Conservation (phyloP, 225 moss, liverwort and hornwort species). For the Ulota crispa region DNA sequence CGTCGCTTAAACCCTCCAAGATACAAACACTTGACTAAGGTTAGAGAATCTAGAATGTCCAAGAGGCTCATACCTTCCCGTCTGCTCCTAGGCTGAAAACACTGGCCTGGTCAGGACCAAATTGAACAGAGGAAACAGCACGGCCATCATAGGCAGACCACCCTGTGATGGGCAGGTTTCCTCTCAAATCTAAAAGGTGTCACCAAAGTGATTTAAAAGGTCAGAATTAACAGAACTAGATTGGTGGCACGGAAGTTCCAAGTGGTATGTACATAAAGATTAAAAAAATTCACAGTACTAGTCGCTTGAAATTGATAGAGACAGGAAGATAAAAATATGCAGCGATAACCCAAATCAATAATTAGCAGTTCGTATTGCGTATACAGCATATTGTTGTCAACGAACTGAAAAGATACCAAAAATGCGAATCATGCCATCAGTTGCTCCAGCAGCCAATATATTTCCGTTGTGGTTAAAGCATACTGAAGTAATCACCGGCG, state of each 20-base stretch:
- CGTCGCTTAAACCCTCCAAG: neutral
- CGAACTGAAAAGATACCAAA: slow-evolving; percentile 61
- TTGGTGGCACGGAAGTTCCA: neutral
- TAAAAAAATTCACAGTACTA: neutral
- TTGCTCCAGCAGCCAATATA: slow-evolving; percentile 79
- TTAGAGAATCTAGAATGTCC: neutral
- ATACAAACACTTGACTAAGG: neutral
- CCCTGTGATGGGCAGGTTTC: slow-evolving; percentile 76
- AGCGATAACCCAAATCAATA: neutral
- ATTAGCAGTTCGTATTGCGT: slow-evolving; percentile 3
- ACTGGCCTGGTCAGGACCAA: slow-evolving; percentile 86
- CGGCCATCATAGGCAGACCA: slow-evolving; percentile 86
- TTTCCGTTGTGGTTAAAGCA: slow-evolving; percentile 97
- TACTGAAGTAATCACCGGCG: slow-evolving; percentile 88
- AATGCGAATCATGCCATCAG: slow-evolving; percentile 95
- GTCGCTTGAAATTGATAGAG: slow-evolving; percentile 9
- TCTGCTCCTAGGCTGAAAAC: slow-evolving; percentile 81
- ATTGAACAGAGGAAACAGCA: slow-evolving; percentile 79
- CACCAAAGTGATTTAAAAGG: slow-evolving; percentile 8
- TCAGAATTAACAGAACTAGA: slow-evolving; percentile 28
- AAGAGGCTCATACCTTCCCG: slow-evolving; percentile 62
- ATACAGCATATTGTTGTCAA: neutral
- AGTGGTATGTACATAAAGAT: neutral
- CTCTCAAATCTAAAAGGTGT: slow-evolving; percentile 69
- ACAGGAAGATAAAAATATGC: slow-evolving; percentile 2